phyloP scores from a whole-genome alignment of 1,139 yeast genomes.

The Taphrina communis region DNA sequence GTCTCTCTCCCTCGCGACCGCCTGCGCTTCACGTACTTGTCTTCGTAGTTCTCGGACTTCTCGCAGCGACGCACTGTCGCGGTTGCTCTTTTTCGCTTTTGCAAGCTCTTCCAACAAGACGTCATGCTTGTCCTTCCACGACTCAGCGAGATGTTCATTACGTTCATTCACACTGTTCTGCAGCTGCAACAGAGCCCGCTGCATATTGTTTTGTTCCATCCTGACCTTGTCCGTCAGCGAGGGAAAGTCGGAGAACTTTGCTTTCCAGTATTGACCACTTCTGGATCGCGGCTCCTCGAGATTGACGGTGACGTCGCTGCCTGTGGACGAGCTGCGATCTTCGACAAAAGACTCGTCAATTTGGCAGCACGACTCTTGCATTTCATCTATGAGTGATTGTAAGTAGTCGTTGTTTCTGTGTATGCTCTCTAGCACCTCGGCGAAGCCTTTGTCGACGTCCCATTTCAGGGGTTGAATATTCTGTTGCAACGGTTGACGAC shows the following conservation, averaged over 20 bases:
- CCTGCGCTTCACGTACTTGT: slow-evolving; percentile 8
- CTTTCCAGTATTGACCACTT: slow-evolving; percentile 37
- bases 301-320: slow-evolving; percentile 26
- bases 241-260: slow-evolving; percentile 22
- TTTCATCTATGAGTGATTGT: slow-evolving; percentile 26
- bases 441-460: slow-evolving; percentile 32
- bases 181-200: slow-evolving; percentile 8
- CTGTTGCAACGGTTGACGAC: neutral
- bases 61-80: slow-evolving; percentile 11
- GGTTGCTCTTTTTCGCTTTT: slow-evolving; percentile 5
- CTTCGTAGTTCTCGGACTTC: slow-evolving; percentile 24
- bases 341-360: slow-evolving; percentile 22
- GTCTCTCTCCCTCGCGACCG: neutral
- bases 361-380: slow-evolving; percentile 33
- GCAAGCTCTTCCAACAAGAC: slow-evolving; percentile 29
- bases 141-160: neutral
- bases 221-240: slow-evolving; percentile 14
- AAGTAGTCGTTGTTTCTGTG: slow-evolving; percentile 21
- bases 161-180: slow-evolving; percentile 5
- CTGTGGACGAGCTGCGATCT: slow-evolving; percentile 6
- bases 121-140: slow-evolving; percentile 21
- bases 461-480: slow-evolving; percentile 8
- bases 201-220: slow-evolving; percentile 32
- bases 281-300: slow-evolving; percentile 36
- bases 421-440: slow-evolving; percentile 23